Evolutionary conservation across 78 protist genomes (phyloP).

Genomic region (Dictyostelium discoideum): DNA sequence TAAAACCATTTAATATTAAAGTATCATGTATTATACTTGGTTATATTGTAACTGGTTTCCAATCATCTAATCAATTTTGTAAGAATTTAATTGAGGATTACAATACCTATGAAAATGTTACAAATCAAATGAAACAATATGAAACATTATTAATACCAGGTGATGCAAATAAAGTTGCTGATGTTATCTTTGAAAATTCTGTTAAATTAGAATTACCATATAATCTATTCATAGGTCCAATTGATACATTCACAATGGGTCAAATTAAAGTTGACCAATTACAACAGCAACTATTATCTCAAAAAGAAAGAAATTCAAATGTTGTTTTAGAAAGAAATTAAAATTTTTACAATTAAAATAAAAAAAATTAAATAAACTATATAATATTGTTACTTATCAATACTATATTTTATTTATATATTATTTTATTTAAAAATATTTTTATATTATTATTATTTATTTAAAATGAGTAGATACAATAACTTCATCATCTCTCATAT

Average conservation of each 20-base stretch:
- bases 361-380: too few species aligned
- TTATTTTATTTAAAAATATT: not conserved
- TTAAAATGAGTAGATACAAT: slow-evolving; percentile 19
- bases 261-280: slow-evolving; percentile 5
- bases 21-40: slow-evolving; percentile 7
- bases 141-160: not conserved
- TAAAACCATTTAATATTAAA: slow-evolving; percentile 15
- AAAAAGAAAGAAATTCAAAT: slow-evolving; percentile 32
- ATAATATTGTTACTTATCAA: not conserved
- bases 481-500: slow-evolving; percentile 38
- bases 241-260: not conserved
- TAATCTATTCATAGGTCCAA: slow-evolving; percentile 11
- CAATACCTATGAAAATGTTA: not conserved
- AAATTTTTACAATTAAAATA: too few species aligned
- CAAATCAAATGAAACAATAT: not conserved
- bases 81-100: not conserved
- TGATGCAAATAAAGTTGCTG: slow-evolving; percentile 1
- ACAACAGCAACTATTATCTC: not conserved
- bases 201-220: not conserved
- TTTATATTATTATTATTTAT: not conserved
- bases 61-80: not conserved
- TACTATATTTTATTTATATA: not conserved
- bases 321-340: not conserved
- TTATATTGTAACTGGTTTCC: not conserved
- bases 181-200: not conserved